A percentile compares a stretch with the other conserved stretches of the same genome.
Evolutionary conservation across 805 yeast species (phyloP).

Genomic region (Kazachstania psychrophila): DNA sequence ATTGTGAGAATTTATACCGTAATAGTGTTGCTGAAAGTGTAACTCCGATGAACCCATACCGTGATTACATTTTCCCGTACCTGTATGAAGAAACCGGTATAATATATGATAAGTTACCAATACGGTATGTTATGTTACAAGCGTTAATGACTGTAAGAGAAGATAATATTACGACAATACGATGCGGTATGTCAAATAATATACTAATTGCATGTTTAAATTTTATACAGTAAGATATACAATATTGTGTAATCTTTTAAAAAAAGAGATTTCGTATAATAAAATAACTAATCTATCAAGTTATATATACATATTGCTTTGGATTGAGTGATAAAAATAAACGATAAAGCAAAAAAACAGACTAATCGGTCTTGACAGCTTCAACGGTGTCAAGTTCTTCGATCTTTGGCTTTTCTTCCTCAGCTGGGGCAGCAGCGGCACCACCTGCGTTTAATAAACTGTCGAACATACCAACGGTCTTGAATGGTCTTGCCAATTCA

Average conservation of each 20-base stretch:
- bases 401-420: slow-evolving; percentile 7
- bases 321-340: not conserved
- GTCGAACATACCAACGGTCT: slow-evolving; percentile 74
- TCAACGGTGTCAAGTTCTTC: slow-evolving; percentile 7
- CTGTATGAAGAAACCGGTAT: slow-evolving; percentile 27
- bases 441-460: slow-evolving; percentile 18
- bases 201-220: not conserved
- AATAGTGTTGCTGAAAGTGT: not conserved
- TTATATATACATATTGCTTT: not conserved
- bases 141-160: slow-evolving; percentile 3
- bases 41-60: slow-evolving; percentile 5
- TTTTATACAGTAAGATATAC: not conserved
- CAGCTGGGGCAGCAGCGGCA: not conserved
- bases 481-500: slow-evolving; percentile 94
- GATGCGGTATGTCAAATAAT: not conserved
- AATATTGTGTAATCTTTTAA: no score
- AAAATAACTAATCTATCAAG: no score
- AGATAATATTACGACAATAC: not conserved
- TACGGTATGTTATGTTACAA: slow-evolving; percentile 4
- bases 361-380: slow-evolving; percentile 6
- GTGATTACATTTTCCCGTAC: slow-evolving; percentile 14
- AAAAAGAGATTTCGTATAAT: no score
- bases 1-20: slow-evolving; percentile 16
- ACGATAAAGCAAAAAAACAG: not conserved
- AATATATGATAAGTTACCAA: slow-evolving; percentile 18